phyloP scores from a whole-genome alignment of 2,329 filamentous ascomycete species.

The Chrysoporthe deuterocubensis region DNA sequence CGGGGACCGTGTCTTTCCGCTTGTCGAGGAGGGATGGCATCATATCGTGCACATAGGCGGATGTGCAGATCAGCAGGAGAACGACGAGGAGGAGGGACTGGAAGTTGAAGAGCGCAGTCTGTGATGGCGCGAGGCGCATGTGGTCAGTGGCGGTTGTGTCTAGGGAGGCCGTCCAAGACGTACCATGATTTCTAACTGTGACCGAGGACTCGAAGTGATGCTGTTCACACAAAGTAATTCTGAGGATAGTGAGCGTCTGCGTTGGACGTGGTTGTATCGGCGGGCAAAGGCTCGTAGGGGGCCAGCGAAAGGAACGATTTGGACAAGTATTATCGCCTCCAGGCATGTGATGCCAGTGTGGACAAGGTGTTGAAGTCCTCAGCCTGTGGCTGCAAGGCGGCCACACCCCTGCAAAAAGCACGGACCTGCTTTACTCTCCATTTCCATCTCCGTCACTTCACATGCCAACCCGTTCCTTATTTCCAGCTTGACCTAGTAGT shows the following conservation, averaged over 20 bases:
- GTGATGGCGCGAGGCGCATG: constrained; percentile 48
- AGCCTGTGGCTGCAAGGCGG: constrained; percentile 7
- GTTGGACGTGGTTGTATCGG: no score
- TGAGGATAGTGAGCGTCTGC: not conserved
- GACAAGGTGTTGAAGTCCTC: constrained; percentile 26
- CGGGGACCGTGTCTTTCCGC: constrained; percentile 73
- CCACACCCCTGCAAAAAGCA: constrained; percentile 16
- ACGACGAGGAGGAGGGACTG: constrained; percentile 94
- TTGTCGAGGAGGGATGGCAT: constrained; percentile 89
- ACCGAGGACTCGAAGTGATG: not conserved
- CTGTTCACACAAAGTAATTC: not conserved
- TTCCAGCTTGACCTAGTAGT: not conserved
- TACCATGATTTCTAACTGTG: constrained; percentile 34
- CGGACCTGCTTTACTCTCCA: constrained; percentile 9
- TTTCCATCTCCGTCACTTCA: constrained; percentile 4
- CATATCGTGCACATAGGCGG: constrained; percentile 88
- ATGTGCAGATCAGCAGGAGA: constrained; percentile 93
- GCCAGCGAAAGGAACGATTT: not conserved
- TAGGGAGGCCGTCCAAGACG: not conserved
- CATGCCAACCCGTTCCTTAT: not conserved
- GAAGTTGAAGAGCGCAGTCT: constrained; percentile 99
- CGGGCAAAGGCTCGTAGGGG: not conserved
- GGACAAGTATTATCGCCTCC: not conserved
- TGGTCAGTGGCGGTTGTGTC: constrained; percentile 18
- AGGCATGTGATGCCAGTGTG: constrained; percentile 14